Conservation (phyloP, 768 basidiomycete species). For the Naematelia aurantialba region DNA sequence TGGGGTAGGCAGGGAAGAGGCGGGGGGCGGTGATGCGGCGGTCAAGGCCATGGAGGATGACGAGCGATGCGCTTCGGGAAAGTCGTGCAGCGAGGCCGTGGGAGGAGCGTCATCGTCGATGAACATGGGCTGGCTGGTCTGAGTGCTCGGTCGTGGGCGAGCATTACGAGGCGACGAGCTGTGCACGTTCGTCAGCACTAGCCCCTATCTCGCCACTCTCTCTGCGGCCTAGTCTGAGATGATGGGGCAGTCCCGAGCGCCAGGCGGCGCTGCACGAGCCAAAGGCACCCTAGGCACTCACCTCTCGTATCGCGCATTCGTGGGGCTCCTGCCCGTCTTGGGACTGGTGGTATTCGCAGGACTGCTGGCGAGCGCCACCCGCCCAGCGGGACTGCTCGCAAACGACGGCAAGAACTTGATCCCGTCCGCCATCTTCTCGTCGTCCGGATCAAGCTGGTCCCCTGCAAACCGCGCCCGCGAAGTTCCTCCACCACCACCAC, state of each 20-base stretch:
- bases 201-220: too few relatives aligned
- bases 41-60: not conserved
- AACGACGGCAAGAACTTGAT: slow-evolving; percentile 44
- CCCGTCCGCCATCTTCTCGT: slow-evolving; percentile 34
- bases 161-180: slow-evolving; percentile 18
- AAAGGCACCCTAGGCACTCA: not conserved
- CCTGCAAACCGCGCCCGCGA: slow-evolving; percentile 16
- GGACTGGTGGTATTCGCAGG: slow-evolving; percentile 5
- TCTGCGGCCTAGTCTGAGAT: too few relatives aligned
- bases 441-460: slow-evolving; percentile 42
- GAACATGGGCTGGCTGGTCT: slow-evolving; percentile 1
- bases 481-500: not conserved
- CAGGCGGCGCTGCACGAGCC: too few relatives aligned
- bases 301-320: not conserved
- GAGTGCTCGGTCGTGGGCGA: slow-evolving; percentile 2
- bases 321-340: not conserved
- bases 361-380: slow-evolving; percentile 26
- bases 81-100: slow-evolving; percentile 30
- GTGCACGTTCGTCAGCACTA: not conserved
- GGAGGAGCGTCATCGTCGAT: slow-evolving; percentile 44
- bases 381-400: slow-evolving; percentile 33
- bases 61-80: slow-evolving; percentile 7
- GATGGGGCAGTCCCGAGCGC: too few relatives aligned
- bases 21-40: slow-evolving; percentile 4
- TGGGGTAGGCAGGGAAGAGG: slow-evolving; percentile 19